Evolutionary conservation across 2,329 filamentous ascomycete genomes (phyloP), one percentile per base, ranked within the genome.

Genomic region (Exserohilum turcica): DNA sequence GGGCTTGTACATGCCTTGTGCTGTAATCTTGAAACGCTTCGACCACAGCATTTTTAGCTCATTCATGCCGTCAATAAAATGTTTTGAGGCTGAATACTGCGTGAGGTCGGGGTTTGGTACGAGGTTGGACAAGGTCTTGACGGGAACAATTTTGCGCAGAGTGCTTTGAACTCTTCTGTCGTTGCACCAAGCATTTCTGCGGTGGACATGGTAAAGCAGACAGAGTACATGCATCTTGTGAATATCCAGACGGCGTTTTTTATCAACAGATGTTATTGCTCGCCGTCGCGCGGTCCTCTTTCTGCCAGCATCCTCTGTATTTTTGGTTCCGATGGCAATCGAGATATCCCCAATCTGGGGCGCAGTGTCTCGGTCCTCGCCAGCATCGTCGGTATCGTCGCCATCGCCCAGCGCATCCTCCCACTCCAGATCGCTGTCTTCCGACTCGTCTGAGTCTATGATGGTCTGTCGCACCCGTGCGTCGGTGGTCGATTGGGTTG

Each of bases 161-260:
- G 60, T 62, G 60, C 79, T 81, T 68, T 96, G 91, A 7, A 90
- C 84, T 51, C 82, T 76, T 12, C 77, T 65, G 68, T 93, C 88
- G 66, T 96, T 96, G 76, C 92, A 97, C 91, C 93, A 97, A 48
- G 84, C 79, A 68, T 97, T 99, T 49, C 92, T 86, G 52, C 85
- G 80, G 60, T 89, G 83, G 13, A 87, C 82, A 73, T 97, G 91
- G 8, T 86, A 85, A 13, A 99, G 75, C 2, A 99, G 80, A 70
- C 91, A 96, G 12, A 97, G 77, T 0, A 97, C 61, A 75, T 99
- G 92, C 56, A 86, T 80, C 74, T 93, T 96, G 74, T 99, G 94
- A n/a, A 92, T 81, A 45, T 91, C 83, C 27, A 94, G 72, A 16
- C 92, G 85, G 27, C 81, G 69, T 40, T 79, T 82, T 57, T 81